Evolutionary conservation across 2,329 filamentous ascomycete species (phyloP), one percentile per base, ranked within the genome.

Genomic region (Thelonectria olida): DNA sequence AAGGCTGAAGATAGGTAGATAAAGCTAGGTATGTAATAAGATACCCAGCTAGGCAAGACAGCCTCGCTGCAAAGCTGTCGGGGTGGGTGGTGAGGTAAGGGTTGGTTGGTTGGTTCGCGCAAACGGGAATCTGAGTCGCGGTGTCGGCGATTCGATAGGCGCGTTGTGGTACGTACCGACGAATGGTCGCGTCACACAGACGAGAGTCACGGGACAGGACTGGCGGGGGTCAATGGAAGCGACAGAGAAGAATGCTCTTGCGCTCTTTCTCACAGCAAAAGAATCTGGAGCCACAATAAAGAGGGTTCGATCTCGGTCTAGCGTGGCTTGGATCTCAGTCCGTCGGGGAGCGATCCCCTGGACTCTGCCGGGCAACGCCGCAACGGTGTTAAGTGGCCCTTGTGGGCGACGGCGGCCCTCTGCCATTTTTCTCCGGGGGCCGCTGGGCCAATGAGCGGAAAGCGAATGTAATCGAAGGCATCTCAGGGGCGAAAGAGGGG

Each of bases 401-500:
- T 48, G 58, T 55, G 45, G n/a, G n/a, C n/a, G n/a, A n/a, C n/a
- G n/a, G n/a, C n/a, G n/a, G 53, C 34, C 34, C 53, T 58, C 41
- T 7, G 23, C 54, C 69, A 70, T 67, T 68, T 56, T 64, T 68
- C 61, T 71, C 65, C 62, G 61, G 65, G 22, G 45, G 22, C 39
- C 48, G 17, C 39, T 62, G 53, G 48, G 20, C 72, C 72, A 72
- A 74, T 73, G 20, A 62, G 8, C 23, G 36, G 1, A 1, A 4
- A 19, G 60, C 10, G 50, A 72, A 74, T 74, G 71, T 73, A 74
- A 74, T 74, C 70, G 59, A 53, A 64, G 47, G 49, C 56, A 61
- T 61, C 48, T 72, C 68, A 72, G 70, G 64, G 68, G 69, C 62
- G 67, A 61, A 54, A 20, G 60, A 49, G 41, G 41, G 45, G 50